Conservation (phyloP, 2,329 filamentous ascomycete species). For the Fusarium caatingaense region DNA sequence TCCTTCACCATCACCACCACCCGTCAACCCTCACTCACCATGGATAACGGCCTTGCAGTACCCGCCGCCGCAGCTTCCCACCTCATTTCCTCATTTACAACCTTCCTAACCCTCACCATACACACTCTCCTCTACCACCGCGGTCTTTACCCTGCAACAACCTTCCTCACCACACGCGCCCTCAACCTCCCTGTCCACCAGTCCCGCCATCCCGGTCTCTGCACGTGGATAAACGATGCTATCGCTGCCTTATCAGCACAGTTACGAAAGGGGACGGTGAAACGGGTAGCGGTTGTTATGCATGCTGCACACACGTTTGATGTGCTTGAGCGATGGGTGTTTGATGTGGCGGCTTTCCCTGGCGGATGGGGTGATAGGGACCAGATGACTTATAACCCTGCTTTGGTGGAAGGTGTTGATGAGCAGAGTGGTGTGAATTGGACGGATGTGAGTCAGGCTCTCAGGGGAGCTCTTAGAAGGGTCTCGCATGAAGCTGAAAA, state of each 20-base stretch:
- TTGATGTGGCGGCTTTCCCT: slow-evolving; percentile 67
- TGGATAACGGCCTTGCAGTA: slow-evolving; percentile 42
- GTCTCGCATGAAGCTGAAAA: slow-evolving; percentile 70
- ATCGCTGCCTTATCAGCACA: slow-evolving; percentile 77
- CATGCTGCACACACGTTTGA: slow-evolving; percentile 53
- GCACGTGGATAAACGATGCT: slow-evolving; percentile 86
- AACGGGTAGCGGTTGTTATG: slow-evolving; percentile 62
- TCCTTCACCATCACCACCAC: neutral
- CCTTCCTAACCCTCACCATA: slow-evolving; percentile 84
- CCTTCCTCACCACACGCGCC: slow-evolving; percentile 82
- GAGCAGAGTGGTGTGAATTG: slow-evolving; percentile 57
- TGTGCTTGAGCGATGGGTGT: slow-evolving; percentile 71
- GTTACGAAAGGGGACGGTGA: slow-evolving; percentile 67
- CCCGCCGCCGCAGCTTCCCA: slow-evolving; percentile 50
- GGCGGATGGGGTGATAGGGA: slow-evolving; percentile 41
- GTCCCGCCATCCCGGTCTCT: slow-evolving; percentile 86
- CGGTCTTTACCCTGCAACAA: slow-evolving; percentile 78
- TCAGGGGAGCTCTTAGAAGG: slow-evolving; percentile 73
- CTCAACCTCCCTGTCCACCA: slow-evolving; percentile 89
- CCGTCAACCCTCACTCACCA: neutral
- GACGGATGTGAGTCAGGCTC: slow-evolving; percentile 76
- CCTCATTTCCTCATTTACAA: slow-evolving; percentile 76
- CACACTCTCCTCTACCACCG: slow-evolving; percentile 91
- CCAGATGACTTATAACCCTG: slow-evolving; percentile 44
- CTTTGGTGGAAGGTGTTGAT: slow-evolving; percentile 26